Conservation (phyloP, 148 eudicot species). For the Fagopyrum tataricum region DNA sequence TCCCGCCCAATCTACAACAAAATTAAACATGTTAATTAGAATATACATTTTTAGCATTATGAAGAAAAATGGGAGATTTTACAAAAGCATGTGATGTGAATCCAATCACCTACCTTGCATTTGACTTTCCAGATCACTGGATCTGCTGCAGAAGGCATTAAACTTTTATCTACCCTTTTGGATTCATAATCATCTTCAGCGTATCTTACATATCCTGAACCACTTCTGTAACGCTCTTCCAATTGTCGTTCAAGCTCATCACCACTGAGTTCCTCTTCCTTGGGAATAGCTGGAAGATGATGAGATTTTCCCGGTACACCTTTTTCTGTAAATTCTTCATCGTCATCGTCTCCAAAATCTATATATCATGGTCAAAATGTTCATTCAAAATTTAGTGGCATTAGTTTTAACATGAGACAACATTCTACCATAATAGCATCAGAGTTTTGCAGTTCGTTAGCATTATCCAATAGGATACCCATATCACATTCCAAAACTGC, state of each 20-base stretch:
- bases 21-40: constrained; percentile 12
- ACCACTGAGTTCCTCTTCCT: constrained; percentile 77
- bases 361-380: constrained; percentile 11
- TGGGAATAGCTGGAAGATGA: constrained; percentile 44
- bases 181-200: constrained; percentile 59
- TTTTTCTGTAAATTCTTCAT: constrained; percentile 23
- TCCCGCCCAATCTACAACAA: constrained; percentile 82
- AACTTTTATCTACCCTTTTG: constrained; percentile 34
- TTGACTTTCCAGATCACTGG: constrained; percentile 89
- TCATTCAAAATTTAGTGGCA: background rate
- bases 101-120: constrained; percentile 62
- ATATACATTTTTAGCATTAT: constrained; percentile 4
- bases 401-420: background rate
- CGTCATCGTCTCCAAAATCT: constrained; percentile 52
- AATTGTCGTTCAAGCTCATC: constrained; percentile 67
- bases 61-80: background rate
- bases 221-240: constrained; percentile 71
- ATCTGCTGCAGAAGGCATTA: constrained; percentile 39
- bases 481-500: background rate
- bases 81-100: background rate
- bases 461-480: background rate
- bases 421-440: background rate
- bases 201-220: constrained; percentile 59
- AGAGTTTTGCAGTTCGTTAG: background rate
- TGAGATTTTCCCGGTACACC: constrained; percentile 42